These are phyloP conservation scores for Clarireedia paspali DNA, from an alignment of 2,329 filamentous ascomycete genomes.

Conservation along the genomic window DNA sequence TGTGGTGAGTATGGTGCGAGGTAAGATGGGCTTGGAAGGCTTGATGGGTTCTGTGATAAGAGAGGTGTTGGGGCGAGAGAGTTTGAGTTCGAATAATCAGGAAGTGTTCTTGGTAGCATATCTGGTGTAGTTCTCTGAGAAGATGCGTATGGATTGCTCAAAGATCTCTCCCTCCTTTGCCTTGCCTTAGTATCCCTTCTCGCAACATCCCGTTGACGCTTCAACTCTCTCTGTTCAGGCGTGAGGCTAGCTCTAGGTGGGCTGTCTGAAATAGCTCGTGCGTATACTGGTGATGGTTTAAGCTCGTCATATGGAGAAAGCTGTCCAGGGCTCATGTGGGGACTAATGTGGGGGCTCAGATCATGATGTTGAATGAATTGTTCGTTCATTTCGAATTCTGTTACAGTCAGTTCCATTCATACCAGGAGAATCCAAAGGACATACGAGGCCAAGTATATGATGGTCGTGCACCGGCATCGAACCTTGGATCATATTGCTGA, in stretches of 20 bases:
- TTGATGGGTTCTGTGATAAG: slow-evolving; percentile 22
- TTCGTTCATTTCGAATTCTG: slow-evolving; percentile 27
- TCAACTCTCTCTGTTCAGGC: slow-evolving; percentile 53
- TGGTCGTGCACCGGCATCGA: slow-evolving; percentile 24
- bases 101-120: slow-evolving; percentile 25
- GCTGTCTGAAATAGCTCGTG: slow-evolving; percentile 41
- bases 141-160: slow-evolving; percentile 27
- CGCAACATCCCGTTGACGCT: slow-evolving; percentile 51
- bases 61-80: slow-evolving; percentile 27
- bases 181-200: slow-evolving; percentile 51
- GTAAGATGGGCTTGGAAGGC: slow-evolving; percentile 23
- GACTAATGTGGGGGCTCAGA: slow-evolving; percentile 14
- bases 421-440: slow-evolving; percentile 9
- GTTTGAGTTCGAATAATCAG: slow-evolving; percentile 20
- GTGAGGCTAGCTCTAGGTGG: slow-evolving; percentile 47
- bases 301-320: slow-evolving; percentile 26
- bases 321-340: slow-evolving; percentile 19
- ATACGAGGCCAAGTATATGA: slow-evolving; percentile 29
- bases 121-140: slow-evolving; percentile 29
- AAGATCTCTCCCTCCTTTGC: slow-evolving; percentile 37
- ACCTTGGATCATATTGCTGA: slow-evolving; percentile 27
- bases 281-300: slow-evolving; percentile 26
- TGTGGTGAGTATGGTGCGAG: slow-evolving; percentile 25
- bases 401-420: slow-evolving; percentile 14
- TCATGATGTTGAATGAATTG: slow-evolving; percentile 24